Base-by-base conservation (phyloP, 2,329 filamentous ascomycete genomes). In the Aspergillus carbonarius region DNA sequence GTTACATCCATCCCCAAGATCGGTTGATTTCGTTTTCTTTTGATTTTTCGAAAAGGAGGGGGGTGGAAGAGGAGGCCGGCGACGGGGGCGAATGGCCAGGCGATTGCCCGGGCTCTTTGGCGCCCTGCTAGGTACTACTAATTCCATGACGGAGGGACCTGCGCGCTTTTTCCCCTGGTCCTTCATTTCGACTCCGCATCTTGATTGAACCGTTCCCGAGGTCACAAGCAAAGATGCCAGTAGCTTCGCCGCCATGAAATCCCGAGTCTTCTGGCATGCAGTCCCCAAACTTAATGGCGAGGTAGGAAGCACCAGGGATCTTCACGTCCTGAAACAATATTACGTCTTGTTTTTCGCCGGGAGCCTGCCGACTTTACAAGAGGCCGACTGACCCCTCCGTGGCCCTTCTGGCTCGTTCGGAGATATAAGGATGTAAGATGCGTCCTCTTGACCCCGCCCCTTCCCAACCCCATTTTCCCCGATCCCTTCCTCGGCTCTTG, bases 221-320 rank as follows among this genome's bases (percentile, higher is more conserved):
- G 35, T 44, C 25, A 27, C 10, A 48, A 50, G 54, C 44, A 30
- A 48, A 30, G 25, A 9, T 9, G 25, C 44, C 44, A 47, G 44
- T 47, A 8, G 23, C 44, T 47, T 27, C 44, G 44, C 44, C 25
- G 27, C 44, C 44, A 48, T n/a, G 44, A 48, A n/a, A 48, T 48
- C 44, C 44, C 44, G 44, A 48, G 27, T 48, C 44, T 30, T 48
- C 27, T 30, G n/a, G 23, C 40, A 44, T 42, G 48, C 49, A 49
- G 53, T 27, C 30, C 47, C 49, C 61, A 51, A 49, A 51, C 30
- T 48, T 37, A 51, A 63, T 59, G 54, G 49, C 55, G 50, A 53
- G 51, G 42, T 42, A 58, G 32, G 50, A 60, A 47, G 54, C 53
- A 44, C 34, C 58, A 40, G 46, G 48, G 53, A 39, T 52, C 56